Evolutionary conservation across 2,329 filamentous ascomycete genomes (phyloP).

Genomic region (Corniculantispora saksenae): DNA sequence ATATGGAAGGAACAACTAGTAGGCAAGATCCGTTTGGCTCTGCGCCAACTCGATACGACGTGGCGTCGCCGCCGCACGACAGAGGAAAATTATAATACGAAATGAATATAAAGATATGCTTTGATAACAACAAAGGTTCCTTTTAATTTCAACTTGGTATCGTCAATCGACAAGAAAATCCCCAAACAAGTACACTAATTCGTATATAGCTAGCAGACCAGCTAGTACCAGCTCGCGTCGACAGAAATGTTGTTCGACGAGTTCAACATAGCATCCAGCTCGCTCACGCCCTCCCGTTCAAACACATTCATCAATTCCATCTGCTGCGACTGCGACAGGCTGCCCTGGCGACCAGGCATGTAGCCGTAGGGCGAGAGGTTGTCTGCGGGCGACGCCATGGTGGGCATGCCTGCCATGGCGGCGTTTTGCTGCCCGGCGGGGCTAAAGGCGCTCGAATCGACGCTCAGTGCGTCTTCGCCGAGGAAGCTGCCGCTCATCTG

Average conservation of each 20-base stretch:
- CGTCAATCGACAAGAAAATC: too few species aligned
- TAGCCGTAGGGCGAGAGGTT: slow-evolving; percentile 24
- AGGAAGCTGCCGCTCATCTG: slow-evolving; percentile 44
- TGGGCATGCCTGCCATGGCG: slow-evolving; percentile 31
- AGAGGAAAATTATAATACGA: too few species aligned
- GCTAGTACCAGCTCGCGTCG: slow-evolving; percentile 36
- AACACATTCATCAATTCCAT: slow-evolving; percentile 79
- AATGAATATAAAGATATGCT: too few species aligned
- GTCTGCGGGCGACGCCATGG: slow-evolving; percentile 24
- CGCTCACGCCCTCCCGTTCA: slow-evolving; percentile 66
- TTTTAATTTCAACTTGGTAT: too few species aligned
- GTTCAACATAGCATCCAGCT: slow-evolving; percentile 63
- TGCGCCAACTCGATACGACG: too few species aligned
- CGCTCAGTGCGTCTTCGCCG: slow-evolving; percentile 34
- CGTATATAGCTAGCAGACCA: too few species aligned
- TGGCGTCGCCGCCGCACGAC: too few species aligned
- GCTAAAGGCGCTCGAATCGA: slow-evolving; percentile 31
- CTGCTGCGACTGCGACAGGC: slow-evolving; percentile 78
- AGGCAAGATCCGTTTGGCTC: too few species aligned
- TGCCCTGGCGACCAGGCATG: slow-evolving; percentile 60
- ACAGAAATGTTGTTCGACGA: slow-evolving; percentile 30
- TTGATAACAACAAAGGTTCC: too few species aligned
- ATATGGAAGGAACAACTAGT: too few species aligned
- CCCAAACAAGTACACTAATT: too few species aligned
- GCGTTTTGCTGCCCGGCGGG: slow-evolving; percentile 27